Evolutionary conservation across 768 basidiomycete genomes (phyloP).

Genomic region (Lactarius pseudohatsudake): DNA sequence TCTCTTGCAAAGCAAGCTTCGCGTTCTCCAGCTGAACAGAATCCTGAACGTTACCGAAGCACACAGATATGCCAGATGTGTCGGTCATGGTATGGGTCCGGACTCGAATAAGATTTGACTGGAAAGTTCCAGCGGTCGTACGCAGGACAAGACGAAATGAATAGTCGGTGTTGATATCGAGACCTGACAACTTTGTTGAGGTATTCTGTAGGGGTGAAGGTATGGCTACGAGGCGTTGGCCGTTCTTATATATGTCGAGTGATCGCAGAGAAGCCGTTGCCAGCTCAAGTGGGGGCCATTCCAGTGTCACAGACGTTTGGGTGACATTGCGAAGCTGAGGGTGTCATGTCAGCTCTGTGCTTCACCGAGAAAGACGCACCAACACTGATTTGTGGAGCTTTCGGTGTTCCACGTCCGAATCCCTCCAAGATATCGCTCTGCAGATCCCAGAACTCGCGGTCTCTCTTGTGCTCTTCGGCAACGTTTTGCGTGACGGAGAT

Average conservation of each 20-base stretch:
- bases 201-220: slow-evolving; percentile 81
- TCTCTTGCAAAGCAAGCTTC: slow-evolving; percentile 75
- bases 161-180: slow-evolving; percentile 82
- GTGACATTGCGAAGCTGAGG: slow-evolving; percentile 85
- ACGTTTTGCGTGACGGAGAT: slow-evolving; percentile 92
- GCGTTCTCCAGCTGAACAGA: slow-evolving; percentile 72
- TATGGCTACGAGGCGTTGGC: slow-evolving; percentile 82
- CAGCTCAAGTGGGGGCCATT: slow-evolving; percentile 87
- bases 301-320: slow-evolving; percentile 94
- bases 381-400: slow-evolving; percentile 73
- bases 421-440: slow-evolving; percentile 77
- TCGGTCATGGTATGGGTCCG: slow-evolving; percentile 94
- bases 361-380: slow-evolving; percentile 27
- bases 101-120: slow-evolving; percentile 79
- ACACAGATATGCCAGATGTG: slow-evolving; percentile 92
- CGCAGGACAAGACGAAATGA: slow-evolving; percentile 92
- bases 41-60: slow-evolving; percentile 90
- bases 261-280: slow-evolving; percentile 85
- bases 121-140: slow-evolving; percentile 88
- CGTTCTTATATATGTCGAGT: slow-evolving; percentile 91
- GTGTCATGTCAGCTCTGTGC: slow-evolving; percentile 2
- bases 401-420: slow-evolving; percentile 68
- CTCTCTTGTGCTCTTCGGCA: slow-evolving; percentile 78
- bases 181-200: slow-evolving; percentile 82
- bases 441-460: slow-evolving; percentile 79